Percentiles rank a stretch among this genome's conserved stretches.
These are phyloP conservation scores for Candolleomyces efflorescens DNA, from an alignment of 768 basidiomycete species.

Conservation along the genomic window DNA sequence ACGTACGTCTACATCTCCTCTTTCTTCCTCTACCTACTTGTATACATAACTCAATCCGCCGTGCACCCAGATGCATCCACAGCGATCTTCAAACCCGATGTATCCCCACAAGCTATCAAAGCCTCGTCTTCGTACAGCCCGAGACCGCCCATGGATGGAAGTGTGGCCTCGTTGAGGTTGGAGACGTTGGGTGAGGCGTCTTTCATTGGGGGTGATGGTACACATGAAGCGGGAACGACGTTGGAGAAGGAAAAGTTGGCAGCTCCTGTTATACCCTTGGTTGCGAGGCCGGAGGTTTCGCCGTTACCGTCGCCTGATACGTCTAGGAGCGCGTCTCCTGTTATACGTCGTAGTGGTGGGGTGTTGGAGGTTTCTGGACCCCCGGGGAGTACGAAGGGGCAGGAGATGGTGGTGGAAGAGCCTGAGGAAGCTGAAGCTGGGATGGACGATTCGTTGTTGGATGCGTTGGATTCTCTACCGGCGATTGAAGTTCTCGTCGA, in stretches of 20 bases:
- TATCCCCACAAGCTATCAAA: background rate
- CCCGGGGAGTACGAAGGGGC: background rate
- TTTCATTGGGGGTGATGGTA: background rate
- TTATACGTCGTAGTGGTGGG: background rate
- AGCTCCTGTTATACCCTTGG: background rate
- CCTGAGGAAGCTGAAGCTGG: background rate
- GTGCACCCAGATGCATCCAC: background rate
- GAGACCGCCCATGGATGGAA: background rate
- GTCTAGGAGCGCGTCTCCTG: background rate
- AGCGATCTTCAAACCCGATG: background rate
- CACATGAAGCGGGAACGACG: too few species aligned
- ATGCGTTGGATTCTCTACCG: too few species aligned
- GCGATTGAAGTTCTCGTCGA: too few species aligned
- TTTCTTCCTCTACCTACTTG: too few species aligned
- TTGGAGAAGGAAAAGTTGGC: too few species aligned
- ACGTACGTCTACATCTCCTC: too few species aligned
- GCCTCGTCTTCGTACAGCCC: background rate
- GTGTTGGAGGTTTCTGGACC: background rate
- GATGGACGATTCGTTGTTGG: background rate
- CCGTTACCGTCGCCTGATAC: background rate
- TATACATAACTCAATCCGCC: too few species aligned
- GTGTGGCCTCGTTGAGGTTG: background rate
- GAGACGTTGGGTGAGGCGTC: slow-evolving; percentile 1
- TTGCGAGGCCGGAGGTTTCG: background rate
- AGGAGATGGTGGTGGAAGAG: background rate